phyloP scores from a whole-genome alignment of 352 stramenopile genomes.

The Paralagenidium karlingii region DNA sequence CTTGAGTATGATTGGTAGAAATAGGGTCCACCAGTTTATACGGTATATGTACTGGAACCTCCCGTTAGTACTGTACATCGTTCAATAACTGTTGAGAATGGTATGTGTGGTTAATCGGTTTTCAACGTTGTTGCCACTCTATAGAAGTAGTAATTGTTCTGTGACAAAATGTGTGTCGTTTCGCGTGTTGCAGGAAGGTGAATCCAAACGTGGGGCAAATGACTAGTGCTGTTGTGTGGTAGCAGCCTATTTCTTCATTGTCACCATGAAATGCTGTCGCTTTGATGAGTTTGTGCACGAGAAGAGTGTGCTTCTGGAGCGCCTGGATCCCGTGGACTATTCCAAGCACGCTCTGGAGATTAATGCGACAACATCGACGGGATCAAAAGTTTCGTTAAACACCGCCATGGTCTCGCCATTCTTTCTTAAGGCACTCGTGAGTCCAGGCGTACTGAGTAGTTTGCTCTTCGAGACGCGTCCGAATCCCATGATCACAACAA shows the following conservation, averaged over 20 bases:
- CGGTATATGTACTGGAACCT: too few relatives aligned
- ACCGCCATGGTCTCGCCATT: slow-evolving; percentile 52
- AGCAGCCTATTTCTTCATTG: background rate
- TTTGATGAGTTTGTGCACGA: slow-evolving; percentile 58
- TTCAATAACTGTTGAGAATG: too few relatives aligned
- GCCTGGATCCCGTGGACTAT: slow-evolving; percentile 20
- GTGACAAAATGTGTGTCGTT: too few relatives aligned
- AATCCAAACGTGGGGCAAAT: background rate
- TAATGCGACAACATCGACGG: slow-evolving; percentile 34
- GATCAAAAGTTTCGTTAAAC: slow-evolving; percentile 31
- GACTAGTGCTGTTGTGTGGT: background rate
- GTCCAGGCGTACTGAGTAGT: slow-evolving; percentile 44
- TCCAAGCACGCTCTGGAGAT: slow-evolving; percentile 41
- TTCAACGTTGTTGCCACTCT: too few relatives aligned
- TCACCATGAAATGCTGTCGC: slow-evolving; percentile 22
- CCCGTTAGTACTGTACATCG: too few relatives aligned
- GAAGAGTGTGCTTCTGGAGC: slow-evolving; percentile 22
- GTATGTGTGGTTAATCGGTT: too few relatives aligned
- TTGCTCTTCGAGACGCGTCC: slow-evolving; percentile 53
- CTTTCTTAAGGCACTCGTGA: slow-evolving; percentile 51
- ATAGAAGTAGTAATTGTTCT: too few relatives aligned
- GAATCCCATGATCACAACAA: slow-evolving; percentile 51
- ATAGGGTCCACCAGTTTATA: too few relatives aligned
- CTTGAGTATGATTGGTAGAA: too few relatives aligned
- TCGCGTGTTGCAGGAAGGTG: background rate